Base-by-base conservation (phyloP, 495 filamentous ascomycete genomes). In the Penicillium roqueforti region DNA sequence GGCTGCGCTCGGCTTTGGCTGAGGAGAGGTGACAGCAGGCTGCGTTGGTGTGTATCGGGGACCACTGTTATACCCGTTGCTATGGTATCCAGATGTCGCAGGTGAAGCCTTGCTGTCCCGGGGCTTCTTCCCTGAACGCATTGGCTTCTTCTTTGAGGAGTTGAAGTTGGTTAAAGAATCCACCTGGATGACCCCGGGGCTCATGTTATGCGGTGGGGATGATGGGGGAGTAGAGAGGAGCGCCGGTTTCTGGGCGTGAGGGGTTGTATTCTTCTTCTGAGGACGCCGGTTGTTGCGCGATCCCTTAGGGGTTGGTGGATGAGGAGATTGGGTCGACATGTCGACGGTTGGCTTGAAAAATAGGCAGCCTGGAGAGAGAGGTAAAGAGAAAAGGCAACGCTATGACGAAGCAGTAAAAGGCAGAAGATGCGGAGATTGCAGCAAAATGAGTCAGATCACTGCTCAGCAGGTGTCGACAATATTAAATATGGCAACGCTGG, bases 1-100 rank as follows among this genome's bases (percentile, higher is more conserved):
- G 36, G 53, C 89, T 79, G 54, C 80, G 65, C 63, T 67, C 25
- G 73, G 68, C 55, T 74, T 76, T 19, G 64, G n/a, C 39, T 76
- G 79, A 16, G 80, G 72, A 20, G 82, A 80, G 13, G 73, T 74
- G 18, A 66, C 64, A 31, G 69, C 56, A 1, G 69, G 46, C 19
- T 74, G 62, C 11, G 66, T 71, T 18, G 63, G 63, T 4, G 65
- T 70, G 47, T 73, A 63, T 23, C 68, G 68, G 62, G 28, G 20
- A 10, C 40, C 40, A 20, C 18, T 69, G 56, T 29, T 31, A 29
- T 50, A 40, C 39, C 47, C 44, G 25, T 38, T 61, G 34, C 64
- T 40, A 11, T 43, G 38, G 11, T 66, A 55, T 19, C 60, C 63
- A 25, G 49, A 65, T 0, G 61, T 55, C 0, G 59, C 60, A 31